Percentiles rank a stretch among this genome's conserved stretches.
These are phyloP conservation scores for Dysphania ambrosioides DNA, from an alignment of 148 eudicot species.

Conservation along the genomic window DNA sequence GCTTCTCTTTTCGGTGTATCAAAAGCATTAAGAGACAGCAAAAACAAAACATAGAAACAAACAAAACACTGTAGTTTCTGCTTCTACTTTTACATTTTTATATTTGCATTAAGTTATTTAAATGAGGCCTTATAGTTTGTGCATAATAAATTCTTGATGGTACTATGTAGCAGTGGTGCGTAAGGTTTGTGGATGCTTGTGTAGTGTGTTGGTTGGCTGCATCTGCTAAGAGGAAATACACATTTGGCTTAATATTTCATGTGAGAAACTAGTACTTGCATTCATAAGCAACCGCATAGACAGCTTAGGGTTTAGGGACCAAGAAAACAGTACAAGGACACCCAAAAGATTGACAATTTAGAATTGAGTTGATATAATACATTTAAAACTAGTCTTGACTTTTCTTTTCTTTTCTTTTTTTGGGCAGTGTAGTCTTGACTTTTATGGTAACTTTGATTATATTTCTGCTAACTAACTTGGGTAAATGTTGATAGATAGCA, in stretches of 20 bases:
- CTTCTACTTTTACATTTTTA: background rate
- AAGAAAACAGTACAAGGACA: background rate
- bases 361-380: background rate
- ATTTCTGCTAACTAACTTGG: no score
- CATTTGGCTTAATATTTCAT: conserved; percentile 10
- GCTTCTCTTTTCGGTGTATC: conserved; percentile 21
- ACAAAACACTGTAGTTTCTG: background rate
- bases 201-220: conserved; percentile 12
- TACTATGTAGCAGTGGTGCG: background rate
- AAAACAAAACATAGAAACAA: background rate
- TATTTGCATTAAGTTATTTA: background rate
- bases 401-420: no score
- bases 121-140: background rate
- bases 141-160: background rate
- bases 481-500: no score
- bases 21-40: background rate
- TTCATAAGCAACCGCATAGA: background rate
- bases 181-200: background rate
- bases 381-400: no score
- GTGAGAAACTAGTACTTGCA: conserved; percentile 8
- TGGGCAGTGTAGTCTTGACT: no score
- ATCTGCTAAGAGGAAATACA: background rate
- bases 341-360: background rate
- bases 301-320: no score
- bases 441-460: no score